Conservation (phyloP, 2,329 filamentous ascomycete species). For the Botrytis deweyae region DNA sequence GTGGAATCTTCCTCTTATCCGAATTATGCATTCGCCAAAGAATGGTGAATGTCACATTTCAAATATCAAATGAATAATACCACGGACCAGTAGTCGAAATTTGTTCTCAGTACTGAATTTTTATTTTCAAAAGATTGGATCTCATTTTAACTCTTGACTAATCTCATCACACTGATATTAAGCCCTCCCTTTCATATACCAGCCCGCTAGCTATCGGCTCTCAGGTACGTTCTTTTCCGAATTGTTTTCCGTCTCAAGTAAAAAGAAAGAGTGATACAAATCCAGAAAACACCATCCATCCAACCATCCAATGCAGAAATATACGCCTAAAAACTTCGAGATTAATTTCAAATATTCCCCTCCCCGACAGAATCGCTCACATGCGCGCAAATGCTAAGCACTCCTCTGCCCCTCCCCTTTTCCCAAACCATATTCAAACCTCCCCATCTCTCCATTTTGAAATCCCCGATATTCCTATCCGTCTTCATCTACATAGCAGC, state of each 20-base stretch:
- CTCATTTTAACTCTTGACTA: conserved; percentile 3
- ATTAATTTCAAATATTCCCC: conserved; percentile 1
- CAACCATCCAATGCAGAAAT: conserved; percentile 13
- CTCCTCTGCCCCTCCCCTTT: background rate
- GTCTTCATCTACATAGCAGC: conserved; percentile 75
- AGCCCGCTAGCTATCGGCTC: conserved; percentile 1
- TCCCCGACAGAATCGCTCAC: background rate
- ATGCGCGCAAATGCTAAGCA: background rate
- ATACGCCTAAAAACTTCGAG: background rate
- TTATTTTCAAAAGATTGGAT: background rate
- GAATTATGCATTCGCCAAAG: too few species aligned
- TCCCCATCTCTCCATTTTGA: background rate
- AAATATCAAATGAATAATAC: background rate
- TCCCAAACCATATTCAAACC: background rate
- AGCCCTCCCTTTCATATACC: conserved; percentile 5
- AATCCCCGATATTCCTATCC: background rate
- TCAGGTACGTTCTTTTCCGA: conserved; percentile 6
- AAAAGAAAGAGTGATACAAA: conserved; percentile 4
- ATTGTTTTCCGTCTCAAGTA: background rate
- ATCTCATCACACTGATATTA: conserved; percentile 16
- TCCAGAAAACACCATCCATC: background rate
- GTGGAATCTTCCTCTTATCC: background rate
- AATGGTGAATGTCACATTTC: too few species aligned
- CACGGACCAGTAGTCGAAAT: background rate
- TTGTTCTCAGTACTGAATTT: background rate